phyloP scores from a whole-genome alignment of 2,329 filamentous ascomycete genomes.

The Cercospora nicotianae region DNA sequence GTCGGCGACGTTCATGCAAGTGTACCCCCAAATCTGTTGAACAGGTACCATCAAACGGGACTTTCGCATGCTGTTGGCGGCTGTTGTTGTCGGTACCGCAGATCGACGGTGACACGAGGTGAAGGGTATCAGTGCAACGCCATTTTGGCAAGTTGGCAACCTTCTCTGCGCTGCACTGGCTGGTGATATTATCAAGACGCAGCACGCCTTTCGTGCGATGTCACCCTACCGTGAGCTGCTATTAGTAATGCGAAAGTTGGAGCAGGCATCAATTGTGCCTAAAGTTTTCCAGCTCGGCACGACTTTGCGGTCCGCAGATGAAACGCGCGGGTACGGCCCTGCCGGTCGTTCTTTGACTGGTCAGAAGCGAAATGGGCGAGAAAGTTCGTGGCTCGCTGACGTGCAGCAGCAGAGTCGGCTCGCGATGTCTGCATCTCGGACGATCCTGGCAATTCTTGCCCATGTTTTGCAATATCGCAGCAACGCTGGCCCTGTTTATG shows the following conservation, averaged over 20 bases:
- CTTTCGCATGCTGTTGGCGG: slow-evolving; percentile 6
- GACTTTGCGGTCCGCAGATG: slow-evolving; percentile 9
- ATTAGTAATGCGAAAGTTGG: slow-evolving; percentile 12
- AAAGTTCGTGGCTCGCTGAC: slow-evolving; percentile 10
- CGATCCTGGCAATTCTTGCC: slow-evolving; percentile 14
- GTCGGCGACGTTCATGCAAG: slow-evolving; percentile 7
- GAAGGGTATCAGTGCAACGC: slow-evolving; percentile 2
- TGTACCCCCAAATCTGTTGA: slow-evolving; percentile 4
- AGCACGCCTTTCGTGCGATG: slow-evolving; percentile 9
- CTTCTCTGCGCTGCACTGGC: neutral
- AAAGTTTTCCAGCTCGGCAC: slow-evolving; percentile 10
- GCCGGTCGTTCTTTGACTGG: neutral
- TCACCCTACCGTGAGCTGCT: slow-evolving; percentile 9
- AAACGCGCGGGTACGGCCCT: slow-evolving; percentile 16
- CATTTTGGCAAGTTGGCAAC: neutral
- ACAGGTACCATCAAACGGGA: neutral
- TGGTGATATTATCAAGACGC: neutral
- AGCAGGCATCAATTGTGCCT: slow-evolving; percentile 9
- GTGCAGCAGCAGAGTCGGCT: slow-evolving; percentile 14
- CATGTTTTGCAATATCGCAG: neutral
- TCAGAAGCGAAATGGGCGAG: neutral
- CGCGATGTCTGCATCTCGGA: neutral
- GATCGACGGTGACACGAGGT: neutral
- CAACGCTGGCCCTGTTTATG: neutral
- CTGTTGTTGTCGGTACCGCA: slow-evolving; percentile 2